Evolutionary conservation across 2,329 filamentous ascomycete species (phyloP).

Genomic region (Pseudodiploospora longispora): DNA sequence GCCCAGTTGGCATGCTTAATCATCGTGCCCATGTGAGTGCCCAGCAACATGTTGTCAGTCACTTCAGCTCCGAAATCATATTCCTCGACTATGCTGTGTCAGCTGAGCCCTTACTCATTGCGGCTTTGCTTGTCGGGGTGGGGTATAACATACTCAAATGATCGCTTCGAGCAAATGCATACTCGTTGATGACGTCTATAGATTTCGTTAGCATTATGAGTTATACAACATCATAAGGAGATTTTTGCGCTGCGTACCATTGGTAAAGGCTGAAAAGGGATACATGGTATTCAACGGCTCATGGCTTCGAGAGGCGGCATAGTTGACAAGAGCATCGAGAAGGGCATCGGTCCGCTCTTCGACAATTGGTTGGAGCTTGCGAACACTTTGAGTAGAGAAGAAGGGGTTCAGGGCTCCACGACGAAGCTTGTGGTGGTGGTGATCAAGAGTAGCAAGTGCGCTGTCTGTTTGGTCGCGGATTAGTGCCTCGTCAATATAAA

Average conservation of each 20-base stretch:
- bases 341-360: constrained; percentile 28
- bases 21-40: constrained; percentile 28
- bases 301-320: constrained; percentile 15
- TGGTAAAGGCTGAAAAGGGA: constrained; percentile 30
- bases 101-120: neutral
- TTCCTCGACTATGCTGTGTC: constrained; percentile 20
- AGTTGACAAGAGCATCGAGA: constrained; percentile 21
- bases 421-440: constrained; percentile 25
- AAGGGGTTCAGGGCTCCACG: constrained; percentile 28
- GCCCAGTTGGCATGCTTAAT: constrained; percentile 29
- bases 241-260: constrained; percentile 17
- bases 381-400: constrained; percentile 28
- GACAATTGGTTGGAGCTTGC: constrained; percentile 29
- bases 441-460: constrained; percentile 26
- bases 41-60: constrained; percentile 27
- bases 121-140: neutral
- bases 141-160: constrained; percentile 18
- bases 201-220: neutral
- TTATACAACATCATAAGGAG: neutral
- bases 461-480: constrained; percentile 17
- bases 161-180: constrained; percentile 28
- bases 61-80: constrained; percentile 27
- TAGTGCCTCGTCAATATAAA: neutral
- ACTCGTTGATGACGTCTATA: constrained; percentile 32
- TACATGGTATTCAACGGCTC: constrained; percentile 27